A percentile compares a stretch with the other conserved stretches of the same genome.
These are phyloP conservation scores for Phytophthora sojae DNA, from an alignment of 352 stramenopile species.

Conservation along the genomic window DNA sequence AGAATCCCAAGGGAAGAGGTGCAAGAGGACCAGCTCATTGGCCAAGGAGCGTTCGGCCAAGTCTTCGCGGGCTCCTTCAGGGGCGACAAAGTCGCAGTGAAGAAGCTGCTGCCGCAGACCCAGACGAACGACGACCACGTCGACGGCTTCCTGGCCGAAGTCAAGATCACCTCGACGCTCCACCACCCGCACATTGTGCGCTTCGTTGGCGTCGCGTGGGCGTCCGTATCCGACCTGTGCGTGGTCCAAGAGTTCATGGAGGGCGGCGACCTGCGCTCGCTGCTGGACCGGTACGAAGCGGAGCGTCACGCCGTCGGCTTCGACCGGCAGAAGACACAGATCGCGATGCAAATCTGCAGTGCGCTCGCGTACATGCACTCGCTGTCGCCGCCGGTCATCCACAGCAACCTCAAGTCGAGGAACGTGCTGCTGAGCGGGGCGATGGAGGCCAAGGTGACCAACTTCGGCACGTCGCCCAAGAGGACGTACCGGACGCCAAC, in stretches of 20 bases:
- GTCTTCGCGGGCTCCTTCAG: slow-evolving; percentile 46
- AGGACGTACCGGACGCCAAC: slow-evolving; percentile 43
- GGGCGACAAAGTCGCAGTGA: slow-evolving; percentile 49
- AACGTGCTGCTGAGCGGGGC: slow-evolving; percentile 35
- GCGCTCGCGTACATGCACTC: slow-evolving; percentile 44
- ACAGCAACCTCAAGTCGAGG: slow-evolving; percentile 42
- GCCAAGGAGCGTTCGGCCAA: slow-evolving; percentile 41
- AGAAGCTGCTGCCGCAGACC: slow-evolving; percentile 34
- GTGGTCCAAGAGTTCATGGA: slow-evolving; percentile 53
- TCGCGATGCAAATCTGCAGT: slow-evolving; percentile 45
- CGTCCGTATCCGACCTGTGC: slow-evolving; percentile 37
- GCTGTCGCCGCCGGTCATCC: slow-evolving; percentile 33
- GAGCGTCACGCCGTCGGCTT: slow-evolving; percentile 32
- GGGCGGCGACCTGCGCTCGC: slow-evolving; percentile 40
- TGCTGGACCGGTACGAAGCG: slow-evolving; percentile 37
- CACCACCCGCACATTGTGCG: slow-evolving; percentile 59
- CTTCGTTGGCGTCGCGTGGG: slow-evolving; percentile 64
- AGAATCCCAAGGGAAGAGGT: slow-evolving; percentile 48
- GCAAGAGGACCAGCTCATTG: slow-evolving; percentile 32
- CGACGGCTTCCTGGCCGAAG: slow-evolving; percentile 45
- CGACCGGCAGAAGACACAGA: slow-evolving; percentile 43
- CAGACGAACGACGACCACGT: slow-evolving; percentile 32
- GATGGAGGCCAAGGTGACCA: slow-evolving; percentile 44
- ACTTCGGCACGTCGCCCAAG: slow-evolving; percentile 43
- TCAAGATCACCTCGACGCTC: slow-evolving; percentile 50